Base-by-base conservation (phyloP, 2,329 filamentous ascomycete genomes). In the Tolypocladium pustulatum region DNA sequence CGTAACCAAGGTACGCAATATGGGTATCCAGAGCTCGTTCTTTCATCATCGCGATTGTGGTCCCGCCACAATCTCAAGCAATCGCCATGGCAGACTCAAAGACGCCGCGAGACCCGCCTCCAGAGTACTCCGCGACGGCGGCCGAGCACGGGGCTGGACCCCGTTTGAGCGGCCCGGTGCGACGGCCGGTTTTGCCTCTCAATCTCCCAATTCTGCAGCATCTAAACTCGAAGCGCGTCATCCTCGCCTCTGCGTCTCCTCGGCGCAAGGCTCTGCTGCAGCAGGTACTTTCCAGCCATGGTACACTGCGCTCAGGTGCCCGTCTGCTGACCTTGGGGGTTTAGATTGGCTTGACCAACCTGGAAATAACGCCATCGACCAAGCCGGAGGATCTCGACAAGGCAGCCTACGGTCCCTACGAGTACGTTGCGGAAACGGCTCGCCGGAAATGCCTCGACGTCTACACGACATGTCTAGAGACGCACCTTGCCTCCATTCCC, bases 351-450 rank as follows among this genome's bases (percentile, higher is more conserved):
- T 83, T 97, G 13, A 82, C 79, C 3, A 87, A 91, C 68, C 75
- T 97, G 68, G 92, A 97, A 74, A 84, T 97, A 67, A 81, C 87
- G 61, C 91, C 94, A 20, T 96, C 91, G 49, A 86, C 82, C 57
- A 86, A 90, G 63, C 87, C 90, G 57, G 94, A 99, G 76, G 82
- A 97, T 76, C 83, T 96, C 58, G 82, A 90, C 66, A 96, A 97
- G 72, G 72, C 76, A 9, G 71, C 75, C 2, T 82, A 93, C 60
- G 84, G 86, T 0, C 90, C 94, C 1, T 89, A 90, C 71, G 91
- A 96, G 75, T 99, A 99, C 76, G 94, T 97, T 25, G 80, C 92
- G 17, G 85, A 87, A 59, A 99, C 94, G 2, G 93, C 93, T 4
- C 84, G 84, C 27, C 83, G 88, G 65, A 99, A 99, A 74, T 89